These are phyloP conservation scores for Pelargonium myrrhifolium DNA, from an alignment of 441 rosid genomes.

Conservation along the genomic window DNA sequence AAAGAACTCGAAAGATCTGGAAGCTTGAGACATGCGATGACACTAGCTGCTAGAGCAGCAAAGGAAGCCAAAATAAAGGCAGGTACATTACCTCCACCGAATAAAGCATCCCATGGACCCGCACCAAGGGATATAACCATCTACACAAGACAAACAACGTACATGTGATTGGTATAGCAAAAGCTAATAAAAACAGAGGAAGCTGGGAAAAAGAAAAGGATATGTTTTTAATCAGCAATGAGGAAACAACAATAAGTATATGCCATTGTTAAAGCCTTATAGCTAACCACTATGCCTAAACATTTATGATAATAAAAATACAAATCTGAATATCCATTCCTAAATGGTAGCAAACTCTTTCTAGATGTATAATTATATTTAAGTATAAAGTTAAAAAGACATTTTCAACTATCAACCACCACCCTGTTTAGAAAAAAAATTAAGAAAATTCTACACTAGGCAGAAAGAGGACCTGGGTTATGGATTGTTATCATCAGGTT, in stretches of 20 bases:
- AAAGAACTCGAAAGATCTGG: slow-evolving; percentile 63
- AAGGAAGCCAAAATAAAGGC: slow-evolving; percentile 78
- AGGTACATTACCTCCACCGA: slow-evolving; percentile 95
- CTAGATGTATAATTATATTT: no score
- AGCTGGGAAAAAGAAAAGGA: neutral
- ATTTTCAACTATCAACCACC: no score
- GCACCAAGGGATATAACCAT: slow-evolving; percentile 82
- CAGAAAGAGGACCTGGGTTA: no score
- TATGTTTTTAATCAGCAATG: neutral
- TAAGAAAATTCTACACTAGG: no score
- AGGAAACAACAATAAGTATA: neutral
- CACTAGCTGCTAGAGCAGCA: slow-evolving; percentile 66
- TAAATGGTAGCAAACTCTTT: no score
- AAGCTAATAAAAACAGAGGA: neutral
- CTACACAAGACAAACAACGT: slow-evolving; percentile 27
- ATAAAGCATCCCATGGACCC: slow-evolving; percentile 93
- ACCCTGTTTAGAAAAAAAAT: no score
- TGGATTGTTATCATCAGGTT: no score
- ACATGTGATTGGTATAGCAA: neutral
- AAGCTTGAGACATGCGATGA: slow-evolving; percentile 52
- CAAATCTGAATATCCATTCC: no score
- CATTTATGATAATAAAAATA: no score
- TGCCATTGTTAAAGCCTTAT: no score
- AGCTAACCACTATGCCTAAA: no score
- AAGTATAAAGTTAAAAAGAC: no score